Percentiles rank a stretch among this genome's conserved stretches.
These are phyloP conservation scores for Pseudogymnoascus sp. DNA, from an alignment of 2,329 filamentous ascomycete species.

Conservation along the genomic window DNA sequence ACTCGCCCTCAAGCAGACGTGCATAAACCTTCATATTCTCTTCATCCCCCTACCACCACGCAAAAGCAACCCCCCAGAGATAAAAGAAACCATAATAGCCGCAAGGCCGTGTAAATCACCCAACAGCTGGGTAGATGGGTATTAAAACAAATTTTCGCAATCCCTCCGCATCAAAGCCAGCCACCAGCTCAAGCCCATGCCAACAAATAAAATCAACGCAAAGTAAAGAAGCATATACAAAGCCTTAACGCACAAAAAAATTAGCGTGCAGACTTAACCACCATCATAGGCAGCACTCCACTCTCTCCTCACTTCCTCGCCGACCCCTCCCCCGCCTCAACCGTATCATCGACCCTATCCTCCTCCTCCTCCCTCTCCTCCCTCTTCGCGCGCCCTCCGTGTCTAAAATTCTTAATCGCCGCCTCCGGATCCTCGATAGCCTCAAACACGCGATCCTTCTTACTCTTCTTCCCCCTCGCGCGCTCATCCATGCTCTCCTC, in stretches of 20 bases:
- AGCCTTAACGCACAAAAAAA: background rate
- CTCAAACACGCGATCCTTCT: slow-evolving; percentile 45
- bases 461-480: slow-evolving; percentile 34
- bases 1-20: background rate
- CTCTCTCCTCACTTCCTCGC: background rate
- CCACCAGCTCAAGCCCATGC: background rate
- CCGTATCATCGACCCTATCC: background rate
- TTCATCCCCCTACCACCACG: background rate
- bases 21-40: background rate
- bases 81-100: background rate
- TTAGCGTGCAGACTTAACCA: background rate
- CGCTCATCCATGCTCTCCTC: slow-evolving; percentile 28
- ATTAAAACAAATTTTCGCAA: background rate
- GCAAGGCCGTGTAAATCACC: background rate
- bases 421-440: slow-evolving; percentile 42
- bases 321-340: background rate
- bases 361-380: slow-evolving; percentile 7
- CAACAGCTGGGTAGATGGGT: background rate
- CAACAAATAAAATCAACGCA: background rate
- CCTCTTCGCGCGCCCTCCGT: background rate
- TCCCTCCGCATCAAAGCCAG: background rate
- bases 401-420: slow-evolving; percentile 6
- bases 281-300: background rate
- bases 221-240: background rate
- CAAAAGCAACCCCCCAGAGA: background rate